Evolutionary conservation across 257 asterid species (phyloP).

Genomic region (Gentiana dahurica): DNA sequence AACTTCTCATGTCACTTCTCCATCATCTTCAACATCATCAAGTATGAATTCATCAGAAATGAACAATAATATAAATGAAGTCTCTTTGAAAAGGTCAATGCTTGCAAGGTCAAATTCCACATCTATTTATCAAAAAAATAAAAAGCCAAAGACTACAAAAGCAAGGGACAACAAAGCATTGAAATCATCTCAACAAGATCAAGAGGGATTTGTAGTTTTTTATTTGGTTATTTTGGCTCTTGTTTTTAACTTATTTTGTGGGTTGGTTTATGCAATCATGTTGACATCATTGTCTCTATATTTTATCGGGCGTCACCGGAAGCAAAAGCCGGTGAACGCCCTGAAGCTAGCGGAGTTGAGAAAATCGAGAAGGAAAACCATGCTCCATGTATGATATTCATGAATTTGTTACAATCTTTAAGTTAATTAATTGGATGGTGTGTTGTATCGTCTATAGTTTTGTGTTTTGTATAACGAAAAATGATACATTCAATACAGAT

Average conservation of each 20-base stretch:
- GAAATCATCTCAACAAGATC: slow-evolving; percentile 4
- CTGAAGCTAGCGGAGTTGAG: slow-evolving; percentile 5
- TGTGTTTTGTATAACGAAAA: too few species aligned
- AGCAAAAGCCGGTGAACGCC: slow-evolving; percentile 9
- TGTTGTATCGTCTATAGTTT: too few species aligned
- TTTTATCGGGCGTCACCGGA: background rate
- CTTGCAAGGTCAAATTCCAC: slow-evolving; percentile 3
- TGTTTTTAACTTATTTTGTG: slow-evolving; percentile 18
- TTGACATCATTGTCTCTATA: slow-evolving; percentile 21
- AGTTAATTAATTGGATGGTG: too few species aligned
- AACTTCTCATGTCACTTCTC: background rate
- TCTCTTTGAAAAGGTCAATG: background rate
- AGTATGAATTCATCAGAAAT: background rate
- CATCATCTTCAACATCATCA: background rate
- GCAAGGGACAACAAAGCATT: background rate
- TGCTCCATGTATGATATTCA: too few species aligned
- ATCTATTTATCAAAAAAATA: slow-evolving; percentile 3
- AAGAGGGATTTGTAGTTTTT: slow-evolving; percentile 5
- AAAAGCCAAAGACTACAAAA: slow-evolving; percentile 5
- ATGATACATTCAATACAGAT: too few species aligned
- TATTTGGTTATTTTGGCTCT: slow-evolving; percentile 14
- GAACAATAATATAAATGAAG: background rate
- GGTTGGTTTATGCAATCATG: slow-evolving; percentile 20
- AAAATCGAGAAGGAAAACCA: background rate
- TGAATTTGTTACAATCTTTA: too few species aligned